These are phyloP conservation scores for Astrothelium macrocarpum DNA, from an alignment of 495 filamentous ascomycete species.

Conservation along the genomic window DNA sequence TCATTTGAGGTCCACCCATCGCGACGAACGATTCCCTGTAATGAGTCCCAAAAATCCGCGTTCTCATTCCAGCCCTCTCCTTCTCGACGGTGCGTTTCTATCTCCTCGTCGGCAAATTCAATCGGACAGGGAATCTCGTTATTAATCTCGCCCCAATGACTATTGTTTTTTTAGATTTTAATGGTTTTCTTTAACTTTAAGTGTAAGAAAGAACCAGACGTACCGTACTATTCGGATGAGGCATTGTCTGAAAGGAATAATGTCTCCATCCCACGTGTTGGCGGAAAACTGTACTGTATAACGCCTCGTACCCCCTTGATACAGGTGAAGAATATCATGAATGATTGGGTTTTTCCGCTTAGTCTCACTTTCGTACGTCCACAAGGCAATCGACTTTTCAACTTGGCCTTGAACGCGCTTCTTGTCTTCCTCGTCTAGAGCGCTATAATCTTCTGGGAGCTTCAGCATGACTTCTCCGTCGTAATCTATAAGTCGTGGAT, in stretches of 20 bases:
- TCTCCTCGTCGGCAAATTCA: conserved; percentile 24
- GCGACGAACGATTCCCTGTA: conserved; percentile 14
- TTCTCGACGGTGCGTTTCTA: conserved; percentile 19
- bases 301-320: conserved; percentile 5
- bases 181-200: conserved; percentile 17
- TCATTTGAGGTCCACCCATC: conserved; percentile 23
- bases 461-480: conserved; percentile 4
- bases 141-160: conserved; percentile 27
- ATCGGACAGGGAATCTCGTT: conserved; percentile 28
- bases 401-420: neutral
- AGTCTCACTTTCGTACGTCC: conserved; percentile 1
- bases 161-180: conserved; percentile 22
- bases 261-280: conserved; percentile 8
- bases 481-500: conserved; percentile 8
- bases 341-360: conserved; percentile 5
- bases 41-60: conserved; percentile 22
- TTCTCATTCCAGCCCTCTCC: conserved; percentile 26
- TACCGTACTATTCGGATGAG: conserved; percentile 12
- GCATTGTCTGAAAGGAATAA: conserved; percentile 10
- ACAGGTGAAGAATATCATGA: conserved; percentile 3
- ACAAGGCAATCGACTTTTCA: conserved; percentile 6
- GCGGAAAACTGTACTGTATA: conserved; percentile 4
- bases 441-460: conserved; percentile 4
- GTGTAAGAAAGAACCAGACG: conserved; percentile 19
- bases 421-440: conserved; percentile 4